Percentiles rank a stretch among this genome's conserved stretches.
Evolutionary conservation across 345 rosid species (phyloP).

Genomic region (Euphorbia lathyris): DNA sequence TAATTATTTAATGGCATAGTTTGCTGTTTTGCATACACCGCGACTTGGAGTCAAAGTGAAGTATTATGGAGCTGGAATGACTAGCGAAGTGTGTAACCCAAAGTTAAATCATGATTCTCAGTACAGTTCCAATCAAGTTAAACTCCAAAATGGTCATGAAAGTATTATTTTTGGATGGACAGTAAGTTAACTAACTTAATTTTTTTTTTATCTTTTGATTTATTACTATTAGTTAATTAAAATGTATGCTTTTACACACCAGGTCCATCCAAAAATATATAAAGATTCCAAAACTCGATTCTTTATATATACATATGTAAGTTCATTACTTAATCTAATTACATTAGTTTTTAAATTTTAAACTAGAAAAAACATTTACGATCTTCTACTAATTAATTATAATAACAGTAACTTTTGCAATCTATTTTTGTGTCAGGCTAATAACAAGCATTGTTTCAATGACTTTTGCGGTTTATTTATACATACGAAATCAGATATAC

Average conservation of each 20-base stretch:
- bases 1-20: not conserved
- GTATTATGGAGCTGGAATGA: constrained; percentile 7
- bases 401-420: no score
- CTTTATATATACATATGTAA: not conserved
- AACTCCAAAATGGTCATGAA: not conserved
- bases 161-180: no score
- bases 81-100: not conserved
- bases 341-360: no score
- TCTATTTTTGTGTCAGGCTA: not conserved
- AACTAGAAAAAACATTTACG: not conserved
- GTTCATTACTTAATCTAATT: not conserved
- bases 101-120: not conserved
- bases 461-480: not conserved
- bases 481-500: not conserved
- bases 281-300: not conserved
- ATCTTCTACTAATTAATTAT: no score
- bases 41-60: not conserved
- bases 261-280: not conserved
- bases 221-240: no score
- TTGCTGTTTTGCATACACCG: not conserved
- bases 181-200: no score
- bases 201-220: no score
- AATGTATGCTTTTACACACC: no score
- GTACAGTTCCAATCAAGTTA: not conserved
- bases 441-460: not conserved